These are phyloP conservation scores for Globisporangium middletonii DNA, from an alignment of 352 stramenopile genomes.

Conservation along the genomic window DNA sequence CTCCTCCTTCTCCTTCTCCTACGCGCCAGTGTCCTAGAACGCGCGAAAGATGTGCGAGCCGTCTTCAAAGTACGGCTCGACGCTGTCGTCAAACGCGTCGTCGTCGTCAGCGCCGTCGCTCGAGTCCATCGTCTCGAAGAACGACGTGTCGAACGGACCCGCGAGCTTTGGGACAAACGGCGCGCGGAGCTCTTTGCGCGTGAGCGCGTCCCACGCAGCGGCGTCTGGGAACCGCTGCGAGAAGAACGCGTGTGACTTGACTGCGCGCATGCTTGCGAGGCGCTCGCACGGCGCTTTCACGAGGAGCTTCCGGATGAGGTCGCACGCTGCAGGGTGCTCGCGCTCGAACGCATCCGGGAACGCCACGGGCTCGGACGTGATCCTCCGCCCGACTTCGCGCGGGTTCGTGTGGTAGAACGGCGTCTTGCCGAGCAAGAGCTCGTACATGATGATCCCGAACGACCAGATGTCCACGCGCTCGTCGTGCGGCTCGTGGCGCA, in stretches of 20 bases:
- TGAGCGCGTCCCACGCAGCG: constrained; percentile 34
- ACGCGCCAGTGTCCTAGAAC: constrained; percentile 19
- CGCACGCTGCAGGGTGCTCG: constrained; percentile 34
- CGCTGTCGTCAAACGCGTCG: constrained; percentile 34
- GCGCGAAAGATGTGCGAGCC: constrained; percentile 60
- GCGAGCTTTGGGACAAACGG: constrained; percentile 62
- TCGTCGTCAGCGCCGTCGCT: constrained; percentile 7
- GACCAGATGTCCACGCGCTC: constrained; percentile 73
- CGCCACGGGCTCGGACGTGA: constrained; percentile 52
- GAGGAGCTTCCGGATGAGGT: constrained; percentile 51
- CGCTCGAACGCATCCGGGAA: constrained; percentile 71
- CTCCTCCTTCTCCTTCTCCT: no score
- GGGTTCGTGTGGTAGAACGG: constrained; percentile 85
- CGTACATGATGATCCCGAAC: constrained; percentile 86
- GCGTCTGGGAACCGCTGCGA: constrained; percentile 23
- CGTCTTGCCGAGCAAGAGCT: constrained; percentile 77
- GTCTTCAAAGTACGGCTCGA: constrained; percentile 62
- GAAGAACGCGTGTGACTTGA: constrained; percentile 66
- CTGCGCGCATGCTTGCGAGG: constrained; percentile 31
- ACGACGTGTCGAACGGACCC: constrained; percentile 64
- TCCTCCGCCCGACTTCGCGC: constrained; percentile 67
- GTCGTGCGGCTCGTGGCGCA: constrained; percentile 57
- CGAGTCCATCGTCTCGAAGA: constrained; percentile 48
- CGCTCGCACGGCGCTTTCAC: constrained; percentile 50
- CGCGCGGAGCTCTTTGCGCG: constrained; percentile 29